Base-by-base conservation (phyloP, 164 flowering plant species). In the Nymphaea thermarum region DNA sequence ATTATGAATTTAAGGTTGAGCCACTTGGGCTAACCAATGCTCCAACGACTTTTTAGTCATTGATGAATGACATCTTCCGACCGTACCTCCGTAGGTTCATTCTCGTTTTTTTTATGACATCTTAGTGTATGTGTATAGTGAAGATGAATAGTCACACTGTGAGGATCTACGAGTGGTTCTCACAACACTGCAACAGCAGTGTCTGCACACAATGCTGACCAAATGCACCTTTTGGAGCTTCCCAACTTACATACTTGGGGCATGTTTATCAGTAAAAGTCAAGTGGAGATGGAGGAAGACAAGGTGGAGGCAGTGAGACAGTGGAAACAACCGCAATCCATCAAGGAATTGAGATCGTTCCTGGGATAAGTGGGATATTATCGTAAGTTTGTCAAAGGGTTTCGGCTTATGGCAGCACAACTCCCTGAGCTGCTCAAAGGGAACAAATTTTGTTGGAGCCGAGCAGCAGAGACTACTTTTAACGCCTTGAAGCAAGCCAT, bases 11-110 rank as follows among this genome's bases (percentile, higher is more conserved):
- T 18, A 14, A 11, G 6, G 64, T 62, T 8, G 2, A 2, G 64
- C 64, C 64, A 14, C 18, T 11, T 17, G 64, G 64, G 64, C 64
- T 62, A 14, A 62, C 64, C 16, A 62, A 62, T 17, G 64, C 64
- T 12, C 64, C 64, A 14, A 11, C 64, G 18, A 62, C 64, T 11
- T 62, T 62, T 17, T 25, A 62, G 18, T 11, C n/a, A 11, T 12
- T 62, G 64, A 62, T 62, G 64, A 62, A 62, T 62, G 64, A 62
- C 16, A 11, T 2, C 18, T 62, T 62, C 36, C 12, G 25, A 25
- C n/a, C 1, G 8, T 62, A 18, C 6, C 36, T 62, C 12, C 64
- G 18, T 6, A 12, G 36, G 6, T 62, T 62, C 18, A 25, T 62
- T 8, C 25, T 62, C n/a, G 36, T 62, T 11, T 62, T 62, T 17